Percentiles rank a stretch among this genome's conserved stretches.
These are phyloP conservation scores for Saccharomycopsis babjevae DNA, from an alignment of 805 yeast genomes.

Conservation along the genomic window DNA sequence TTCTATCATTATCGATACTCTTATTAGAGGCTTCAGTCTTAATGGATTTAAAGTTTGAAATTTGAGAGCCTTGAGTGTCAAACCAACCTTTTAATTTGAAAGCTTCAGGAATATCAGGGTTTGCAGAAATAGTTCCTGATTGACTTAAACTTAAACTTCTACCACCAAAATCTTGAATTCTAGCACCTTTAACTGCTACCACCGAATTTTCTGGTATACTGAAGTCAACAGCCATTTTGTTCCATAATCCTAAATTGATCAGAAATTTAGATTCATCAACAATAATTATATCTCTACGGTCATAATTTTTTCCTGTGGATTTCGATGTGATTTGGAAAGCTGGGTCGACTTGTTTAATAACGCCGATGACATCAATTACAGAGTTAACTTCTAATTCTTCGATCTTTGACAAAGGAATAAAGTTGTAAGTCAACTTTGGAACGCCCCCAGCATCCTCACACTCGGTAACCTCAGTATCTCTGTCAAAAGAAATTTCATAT, in stretches of 20 bases:
- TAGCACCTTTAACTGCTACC: conserved; percentile 86
- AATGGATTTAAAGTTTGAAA: conserved; percentile 43
- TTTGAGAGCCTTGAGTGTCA: conserved; percentile 62
- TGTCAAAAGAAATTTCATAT: conserved; percentile 75
- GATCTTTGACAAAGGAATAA: conserved; percentile 57
- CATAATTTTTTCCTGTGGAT: conserved; percentile 81
- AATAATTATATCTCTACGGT: conserved; percentile 77
- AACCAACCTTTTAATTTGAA: conserved; percentile 91
- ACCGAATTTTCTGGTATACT: conserved; percentile 65
- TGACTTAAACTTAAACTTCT: conserved; percentile 73
- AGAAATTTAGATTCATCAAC: conserved; percentile 80
- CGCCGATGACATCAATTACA: conserved; percentile 79
- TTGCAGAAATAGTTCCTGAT: conserved; percentile 61
- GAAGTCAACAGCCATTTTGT: conserved; percentile 74
- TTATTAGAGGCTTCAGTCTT: conserved; percentile 39
- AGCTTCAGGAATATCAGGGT: conserved; percentile 87
- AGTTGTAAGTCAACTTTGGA: conserved; percentile 71
- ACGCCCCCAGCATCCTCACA: conserved; percentile 50
- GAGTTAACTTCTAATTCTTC: conserved; percentile 61
- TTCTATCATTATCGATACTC: conserved; percentile 40
- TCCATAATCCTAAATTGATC: conserved; percentile 82
- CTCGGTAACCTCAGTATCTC: conserved; percentile 66
- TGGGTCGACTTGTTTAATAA: conserved; percentile 67
- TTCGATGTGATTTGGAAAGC: conserved; percentile 73
- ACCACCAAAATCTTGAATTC: conserved; percentile 82